phyloP scores from a whole-genome alignment of 176 grass and related monocot genomes.

The Eragrostis curvula region DNA sequence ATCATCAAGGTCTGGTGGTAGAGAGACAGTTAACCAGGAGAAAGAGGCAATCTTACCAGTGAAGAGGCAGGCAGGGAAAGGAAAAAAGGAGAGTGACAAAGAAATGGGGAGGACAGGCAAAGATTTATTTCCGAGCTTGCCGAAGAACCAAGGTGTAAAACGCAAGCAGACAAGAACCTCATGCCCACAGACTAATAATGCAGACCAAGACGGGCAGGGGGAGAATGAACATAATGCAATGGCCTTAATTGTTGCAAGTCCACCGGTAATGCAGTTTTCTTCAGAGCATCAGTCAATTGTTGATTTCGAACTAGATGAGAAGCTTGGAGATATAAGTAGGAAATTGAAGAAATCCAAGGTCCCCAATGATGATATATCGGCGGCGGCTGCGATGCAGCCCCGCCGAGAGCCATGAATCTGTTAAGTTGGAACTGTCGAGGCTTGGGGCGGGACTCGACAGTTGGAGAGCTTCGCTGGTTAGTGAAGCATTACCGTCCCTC shows the following conservation, averaged over 20 bases:
- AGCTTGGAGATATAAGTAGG: neutral
- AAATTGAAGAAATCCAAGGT: neutral
- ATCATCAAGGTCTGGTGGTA: neutral
- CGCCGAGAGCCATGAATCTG: neutral
- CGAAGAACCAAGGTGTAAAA: neutral
- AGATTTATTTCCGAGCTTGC: too few relatives aligned
- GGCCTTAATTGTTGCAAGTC: neutral
- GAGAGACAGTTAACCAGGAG: accelerated
- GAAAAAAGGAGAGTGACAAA: too few relatives aligned
- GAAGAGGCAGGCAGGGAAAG: too few relatives aligned
- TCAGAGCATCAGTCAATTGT: too few relatives aligned
- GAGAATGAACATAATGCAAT: neutral
- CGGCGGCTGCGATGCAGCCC: too few relatives aligned
- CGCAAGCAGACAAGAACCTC: neutral
- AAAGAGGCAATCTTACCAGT: too few relatives aligned
- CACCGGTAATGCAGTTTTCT: too few relatives aligned
- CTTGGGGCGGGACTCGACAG: too few relatives aligned
- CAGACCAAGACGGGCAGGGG: neutral
- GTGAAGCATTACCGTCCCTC: constrained; percentile 21
- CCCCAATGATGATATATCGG: neutral
- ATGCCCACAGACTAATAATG: too few relatives aligned
- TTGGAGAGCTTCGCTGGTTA: too few relatives aligned
- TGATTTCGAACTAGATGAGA: neutral
- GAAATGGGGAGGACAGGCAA: too few relatives aligned
- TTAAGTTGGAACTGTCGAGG: too few relatives aligned